Evolutionary conservation across 2,329 filamentous ascomycete species (phyloP), one percentile per base, ranked within the genome.

Genomic region (Diaporthe sp.): DNA sequence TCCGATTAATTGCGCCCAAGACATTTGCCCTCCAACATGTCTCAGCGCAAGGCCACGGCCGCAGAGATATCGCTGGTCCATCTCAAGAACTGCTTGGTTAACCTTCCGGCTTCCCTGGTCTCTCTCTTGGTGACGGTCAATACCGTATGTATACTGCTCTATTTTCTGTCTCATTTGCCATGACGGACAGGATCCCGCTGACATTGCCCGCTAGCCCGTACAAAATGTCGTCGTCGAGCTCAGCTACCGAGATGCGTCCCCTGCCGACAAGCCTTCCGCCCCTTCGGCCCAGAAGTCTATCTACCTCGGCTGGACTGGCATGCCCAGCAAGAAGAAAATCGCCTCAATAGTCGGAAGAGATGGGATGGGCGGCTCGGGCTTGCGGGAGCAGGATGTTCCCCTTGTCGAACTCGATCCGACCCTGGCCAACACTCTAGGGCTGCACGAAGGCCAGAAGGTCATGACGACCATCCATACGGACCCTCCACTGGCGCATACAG

Each of bases 181-280:
- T 17, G 3, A 35, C 4, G 32, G 13, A 25, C 7, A 17, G 1
- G 1, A 17, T 13, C 61, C 76, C 71, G 70, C 79, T 83, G 72
- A 79, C 69, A 73, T 37, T n/a, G 7, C 51, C 44, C 50, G 56
- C 17, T 79, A 97, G 95, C 90, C 96, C 75, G 94, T 94, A 44
- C 97, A 99, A 85, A 98, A 98, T 93, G 94, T 98, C 79, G 90
- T 98, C 76, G 93, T 99, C 82, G 97, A 99, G 85, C 89, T 99
- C 77, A 93, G 89, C 82, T 97, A 94, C 84, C 91, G 92, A 80
- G 88, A 89, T 76, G 84, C 90, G 55, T 82, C 88, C 53, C 81
- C 85, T 72, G 79, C 86, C 69, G 81, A 83, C 65, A 74, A 73
- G 39, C 85, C 87, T 77, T 80, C 85, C 35, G 86, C 87, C 79